Evolutionary conservation across 768 basidiomycete genomes (phyloP), one percentile per base, ranked within the genome.

Genomic region (Trametes meyenii): DNA sequence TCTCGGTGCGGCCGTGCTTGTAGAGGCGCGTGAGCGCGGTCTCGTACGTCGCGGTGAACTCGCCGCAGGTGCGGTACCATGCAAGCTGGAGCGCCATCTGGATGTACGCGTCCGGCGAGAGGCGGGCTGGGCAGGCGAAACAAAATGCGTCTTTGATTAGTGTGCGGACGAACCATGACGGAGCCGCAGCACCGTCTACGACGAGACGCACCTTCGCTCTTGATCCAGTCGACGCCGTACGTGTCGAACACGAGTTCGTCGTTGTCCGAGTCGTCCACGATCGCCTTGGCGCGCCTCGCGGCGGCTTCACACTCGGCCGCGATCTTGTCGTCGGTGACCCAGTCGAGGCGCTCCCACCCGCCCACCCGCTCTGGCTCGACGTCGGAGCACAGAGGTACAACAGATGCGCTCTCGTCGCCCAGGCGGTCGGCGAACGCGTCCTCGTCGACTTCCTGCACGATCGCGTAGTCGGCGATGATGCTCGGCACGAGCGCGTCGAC

Each of bases 71-170:
- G 71, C 83, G 84, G 76, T 90, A 92, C 88, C 90, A 97, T 3
- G 94, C 95, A 11, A 97, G 82, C 71, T 98, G 96, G 19, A 97
- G 79, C 0, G 86, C 91, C 83, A 96, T 90, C 71, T 98, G 96
- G 50, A 96, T 83, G 75, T 85, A 97, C 1, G 90, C 90, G 70
- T 98, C 96, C 0, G 95, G 86, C 4, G 83, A 76, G 19, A 82
- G 73, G 42, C 79, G 78, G 48, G 79, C 86, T 88, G 11, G 33
- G n/a, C 39, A 2, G 36, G 14, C 39, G 46, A 2, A 26, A 29
- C 23, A 29, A 23, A 26, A 24, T 1, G 23, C 29, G 49, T 6
- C 46, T 1, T 26, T 48, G 21, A 44, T 19, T 7, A 13, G 5
- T 23, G 2, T 16, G 49, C 49, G 29, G 2, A 50, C 12, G 24